Evolutionary conservation across 2,329 filamentous ascomycete genomes (phyloP).

Genomic region (Nothopassalora personata): DNA sequence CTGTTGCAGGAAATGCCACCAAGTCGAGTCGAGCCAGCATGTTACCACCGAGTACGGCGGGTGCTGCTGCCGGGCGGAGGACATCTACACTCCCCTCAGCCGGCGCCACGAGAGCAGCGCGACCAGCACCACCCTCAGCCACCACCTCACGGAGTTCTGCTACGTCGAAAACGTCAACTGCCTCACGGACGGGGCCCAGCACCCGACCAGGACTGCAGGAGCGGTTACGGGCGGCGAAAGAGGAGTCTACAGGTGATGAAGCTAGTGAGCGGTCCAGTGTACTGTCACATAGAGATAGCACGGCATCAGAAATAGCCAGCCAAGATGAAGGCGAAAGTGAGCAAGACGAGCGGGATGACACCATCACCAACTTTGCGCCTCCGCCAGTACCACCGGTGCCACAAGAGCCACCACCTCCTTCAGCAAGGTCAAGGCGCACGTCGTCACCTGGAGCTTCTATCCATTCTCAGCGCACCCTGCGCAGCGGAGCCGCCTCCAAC

Average conservation of each 20-base stretch:
- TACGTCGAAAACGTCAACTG: slow-evolving; percentile 8
- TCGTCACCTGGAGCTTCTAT: slow-evolving; percentile 32
- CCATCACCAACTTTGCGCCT: slow-evolving; percentile 29
- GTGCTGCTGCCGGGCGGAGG: slow-evolving; percentile 24
- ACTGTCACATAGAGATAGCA: slow-evolving; percentile 2
- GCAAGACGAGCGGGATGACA: slow-evolving; percentile 22
- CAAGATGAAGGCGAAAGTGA: slow-evolving; percentile 17
- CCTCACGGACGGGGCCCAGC: slow-evolving; percentile 10
- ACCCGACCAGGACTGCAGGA: slow-evolving; percentile 12
- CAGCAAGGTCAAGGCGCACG: slow-evolving; percentile 25
- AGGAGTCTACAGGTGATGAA: slow-evolving; percentile 21
- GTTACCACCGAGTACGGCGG: slow-evolving; percentile 35
- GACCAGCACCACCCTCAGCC: slow-evolving; percentile 2
- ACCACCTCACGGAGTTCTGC: slow-evolving; percentile 9
- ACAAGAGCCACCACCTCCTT: slow-evolving; percentile 15
- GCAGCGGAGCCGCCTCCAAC: slow-evolving; percentile 48
- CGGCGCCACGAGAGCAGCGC: background rate
- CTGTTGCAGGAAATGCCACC: slow-evolving; percentile 36
- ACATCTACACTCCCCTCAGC: slow-evolving; percentile 32
- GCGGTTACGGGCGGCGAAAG: slow-evolving; percentile 20
- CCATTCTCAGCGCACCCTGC: slow-evolving; percentile 30
- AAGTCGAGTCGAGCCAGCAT: slow-evolving; percentile 46
- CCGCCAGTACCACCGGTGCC: slow-evolving; percentile 26
- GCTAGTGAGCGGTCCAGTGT: slow-evolving; percentile 17
- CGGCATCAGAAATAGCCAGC: slow-evolving; percentile 12